Base-by-base conservation (phyloP, 2,329 filamentous ascomycete species). In the Paraconiothyrium brasiliense region DNA sequence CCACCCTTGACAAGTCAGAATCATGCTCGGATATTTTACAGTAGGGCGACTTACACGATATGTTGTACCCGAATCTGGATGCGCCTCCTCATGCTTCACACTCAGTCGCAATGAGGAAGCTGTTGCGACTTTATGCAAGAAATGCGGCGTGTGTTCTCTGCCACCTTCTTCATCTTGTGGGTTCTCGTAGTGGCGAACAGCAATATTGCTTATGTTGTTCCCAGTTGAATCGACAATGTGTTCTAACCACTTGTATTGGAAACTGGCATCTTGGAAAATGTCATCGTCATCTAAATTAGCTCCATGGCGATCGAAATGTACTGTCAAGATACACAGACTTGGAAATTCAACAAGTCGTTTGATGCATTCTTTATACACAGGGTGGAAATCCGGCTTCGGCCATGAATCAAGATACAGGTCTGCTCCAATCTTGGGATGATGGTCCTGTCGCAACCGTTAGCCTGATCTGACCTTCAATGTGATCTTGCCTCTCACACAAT, bases 271-370 rank as follows among this genome's bases (percentile, higher is more conserved):
- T 20, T 41, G 24, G 20, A 41, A 48, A 30, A 32, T 8, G 2
- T 39, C 11, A 11, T 50, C 46, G 2, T 22, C n/a, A 14, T 49
- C 39, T 32, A 39, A n/a, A 2, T 49, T 20, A 34, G 43, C 57
- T 9, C 3, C 51, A 49, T 63, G 57, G 13, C 57, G 57, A 22
- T 63, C 60, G 48, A 63, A 63, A 32, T 41, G 22, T 3, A 63
- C 10, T n/a, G 35, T 50, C 32, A 63, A 13, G 13, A 32, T 30
- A n/a, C 32, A 35, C n/a, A 63, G 10, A 27, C 48, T 60, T n/a
- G 35, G 27, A 11, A 63, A 54, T 16, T 60, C 52, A 8, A 5
- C 13, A n/a, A 63, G 22, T 16, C 30, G 37, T 2, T 52, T 11
- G 24, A 59, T 11, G 43, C 47, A 60, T 4, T 51, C 24, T 22